Conservation (phyloP, 768 basidiomycete genomes). For the Roridomyces roridus region DNA sequence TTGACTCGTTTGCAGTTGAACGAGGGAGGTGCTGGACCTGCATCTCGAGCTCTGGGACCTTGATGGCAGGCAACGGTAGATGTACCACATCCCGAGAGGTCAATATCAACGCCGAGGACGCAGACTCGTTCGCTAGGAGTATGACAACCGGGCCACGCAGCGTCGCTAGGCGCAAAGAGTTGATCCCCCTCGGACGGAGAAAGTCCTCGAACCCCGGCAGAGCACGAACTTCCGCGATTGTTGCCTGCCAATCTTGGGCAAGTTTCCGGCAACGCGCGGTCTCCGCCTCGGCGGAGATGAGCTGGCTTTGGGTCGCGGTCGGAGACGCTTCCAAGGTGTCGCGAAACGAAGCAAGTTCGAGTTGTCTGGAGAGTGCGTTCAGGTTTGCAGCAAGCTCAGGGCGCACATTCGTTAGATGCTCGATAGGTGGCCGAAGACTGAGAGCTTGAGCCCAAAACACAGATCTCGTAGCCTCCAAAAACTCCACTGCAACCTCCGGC, state of each 20-base stretch:
- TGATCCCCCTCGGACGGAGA: conserved; percentile 18
- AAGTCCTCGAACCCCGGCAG: conserved; percentile 29
- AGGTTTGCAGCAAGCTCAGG: conserved; percentile 2
- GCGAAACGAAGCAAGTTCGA: conserved; percentile 16
- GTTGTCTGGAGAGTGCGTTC: background rate
- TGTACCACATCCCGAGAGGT: background rate
- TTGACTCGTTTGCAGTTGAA: background rate
- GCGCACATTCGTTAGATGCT: background rate
- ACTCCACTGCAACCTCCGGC: conserved; percentile 7
- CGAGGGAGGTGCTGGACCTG: background rate
- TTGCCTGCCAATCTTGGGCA: conserved; percentile 25
- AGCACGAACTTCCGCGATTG: conserved; percentile 15
- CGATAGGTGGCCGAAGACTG: conserved; percentile 3
- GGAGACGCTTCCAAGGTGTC: conserved; percentile 8
- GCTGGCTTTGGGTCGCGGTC: conserved; percentile 2
- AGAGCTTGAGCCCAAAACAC: conserved; percentile 15
- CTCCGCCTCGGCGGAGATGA: conserved; percentile 23
- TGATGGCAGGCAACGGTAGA: background rate
- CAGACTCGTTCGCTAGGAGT: conserved; percentile 11
- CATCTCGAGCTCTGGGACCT: no score
- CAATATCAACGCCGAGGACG: conserved; percentile 18
- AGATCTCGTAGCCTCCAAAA: conserved; percentile 10
- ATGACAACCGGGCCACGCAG: conserved; percentile 17
- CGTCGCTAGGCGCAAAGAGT: background rate
- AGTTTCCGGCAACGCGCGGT: conserved; percentile 19